Conservation (phyloP, 768 basidiomycete genomes). For the Podaxis sp. region DNA sequence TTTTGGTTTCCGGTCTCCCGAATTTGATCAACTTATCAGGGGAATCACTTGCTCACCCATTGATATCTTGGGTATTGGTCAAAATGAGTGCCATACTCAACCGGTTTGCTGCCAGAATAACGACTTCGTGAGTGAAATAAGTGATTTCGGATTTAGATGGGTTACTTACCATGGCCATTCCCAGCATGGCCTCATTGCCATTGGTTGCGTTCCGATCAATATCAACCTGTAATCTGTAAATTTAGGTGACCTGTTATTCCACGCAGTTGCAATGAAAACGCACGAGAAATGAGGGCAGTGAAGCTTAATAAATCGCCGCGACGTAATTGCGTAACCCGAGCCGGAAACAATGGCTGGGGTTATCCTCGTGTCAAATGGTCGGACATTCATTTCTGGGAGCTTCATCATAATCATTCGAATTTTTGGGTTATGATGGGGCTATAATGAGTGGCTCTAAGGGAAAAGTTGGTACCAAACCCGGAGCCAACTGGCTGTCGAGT, state of each 20-base stretch:
- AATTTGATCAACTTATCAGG: not conserved
- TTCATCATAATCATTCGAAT: not conserved
- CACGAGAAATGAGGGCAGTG: not conserved
- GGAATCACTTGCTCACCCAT: conserved; percentile 34
- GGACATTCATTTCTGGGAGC: not conserved
- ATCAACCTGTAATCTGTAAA: conserved; percentile 22
- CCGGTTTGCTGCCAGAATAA: conserved; percentile 42
- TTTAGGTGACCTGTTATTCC: not conserved
- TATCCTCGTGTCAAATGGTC: not conserved
- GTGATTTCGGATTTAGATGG: not conserved
- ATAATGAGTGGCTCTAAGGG: not conserved
- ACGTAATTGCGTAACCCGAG: not conserved
- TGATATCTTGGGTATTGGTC: conserved; percentile 25
- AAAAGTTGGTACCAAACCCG: no score
- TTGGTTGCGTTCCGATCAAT: conserved; percentile 40
- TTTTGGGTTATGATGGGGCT: not conserved
- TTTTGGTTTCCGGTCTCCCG: not conserved
- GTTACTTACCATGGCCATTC: not conserved
- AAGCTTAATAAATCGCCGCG: not conserved
- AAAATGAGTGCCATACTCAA: conserved; percentile 27
- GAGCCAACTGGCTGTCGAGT: no score
- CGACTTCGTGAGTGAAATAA: conserved; percentile 25
- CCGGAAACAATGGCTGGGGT: not conserved
- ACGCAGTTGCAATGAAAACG: not conserved
- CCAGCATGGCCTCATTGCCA: conserved; percentile 33